These are phyloP conservation scores for Ophiostoma quercus DNA, from an alignment of 2,329 filamentous ascomycete species.

Conservation along the genomic window DNA sequence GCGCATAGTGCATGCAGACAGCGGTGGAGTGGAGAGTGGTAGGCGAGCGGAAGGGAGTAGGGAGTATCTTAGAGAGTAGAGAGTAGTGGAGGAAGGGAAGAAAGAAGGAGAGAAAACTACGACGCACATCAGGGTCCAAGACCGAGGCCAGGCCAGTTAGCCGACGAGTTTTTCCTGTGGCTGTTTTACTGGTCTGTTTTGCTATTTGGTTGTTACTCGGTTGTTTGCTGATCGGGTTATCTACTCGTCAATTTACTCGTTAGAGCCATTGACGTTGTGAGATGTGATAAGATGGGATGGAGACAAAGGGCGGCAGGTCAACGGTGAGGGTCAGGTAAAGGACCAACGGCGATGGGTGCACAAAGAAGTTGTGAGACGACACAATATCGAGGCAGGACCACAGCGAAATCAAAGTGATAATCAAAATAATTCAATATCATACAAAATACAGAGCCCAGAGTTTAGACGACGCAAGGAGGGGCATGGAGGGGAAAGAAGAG, in stretches of 20 bases:
- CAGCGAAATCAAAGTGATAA: too few relatives aligned
- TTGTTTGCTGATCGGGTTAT: not conserved
- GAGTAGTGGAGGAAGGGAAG: not conserved
- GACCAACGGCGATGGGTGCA: not conserved
- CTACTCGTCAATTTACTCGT: too few relatives aligned
- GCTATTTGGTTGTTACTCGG: not conserved
- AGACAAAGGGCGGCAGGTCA: not conserved
- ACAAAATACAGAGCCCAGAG: not conserved
- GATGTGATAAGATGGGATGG: not conserved
- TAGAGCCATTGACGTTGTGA: not conserved
- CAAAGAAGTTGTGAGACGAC: not conserved
- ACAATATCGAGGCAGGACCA: too few relatives aligned
- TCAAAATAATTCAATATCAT: not conserved
- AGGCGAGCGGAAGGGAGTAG: not conserved
- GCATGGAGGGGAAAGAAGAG: slow-evolving; percentile 1
- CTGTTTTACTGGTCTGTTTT: not conserved
- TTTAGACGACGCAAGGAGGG: slow-evolving; percentile 8
- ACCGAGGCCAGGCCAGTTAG: slow-evolving; percentile 14
- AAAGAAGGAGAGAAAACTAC: slow-evolving; percentile 1
- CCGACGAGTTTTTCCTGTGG: slow-evolving; percentile 5
- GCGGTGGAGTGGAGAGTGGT: not conserved
- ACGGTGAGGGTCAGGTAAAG: not conserved
- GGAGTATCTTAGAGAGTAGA: too few relatives aligned
- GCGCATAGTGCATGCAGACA: slow-evolving; percentile 21
- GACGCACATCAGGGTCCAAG: slow-evolving; percentile 11